Evolutionary conservation across 192 early-diverging fungal genomes (phyloP).

Genomic region (Funneliformis mosseae): DNA sequence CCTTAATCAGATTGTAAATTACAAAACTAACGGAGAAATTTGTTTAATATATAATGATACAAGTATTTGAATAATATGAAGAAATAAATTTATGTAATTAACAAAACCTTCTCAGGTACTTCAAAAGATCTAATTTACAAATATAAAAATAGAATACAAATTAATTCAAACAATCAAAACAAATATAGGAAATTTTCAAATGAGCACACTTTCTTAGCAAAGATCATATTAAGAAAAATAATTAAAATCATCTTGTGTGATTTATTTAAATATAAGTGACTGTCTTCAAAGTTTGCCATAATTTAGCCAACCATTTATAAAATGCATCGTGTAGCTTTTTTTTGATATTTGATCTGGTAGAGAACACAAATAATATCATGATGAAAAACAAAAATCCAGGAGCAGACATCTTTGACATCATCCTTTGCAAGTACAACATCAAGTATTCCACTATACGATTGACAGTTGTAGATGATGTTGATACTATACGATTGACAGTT

Average conservation of each 20-base stretch:
- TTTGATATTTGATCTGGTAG: neutral
- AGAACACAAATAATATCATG: neutral
- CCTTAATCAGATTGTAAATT: too few species aligned
- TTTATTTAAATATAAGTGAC: constrained; percentile 10
- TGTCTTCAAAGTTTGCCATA: constrained; percentile 28
- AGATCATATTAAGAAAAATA: too few species aligned
- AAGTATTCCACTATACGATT: neutral
- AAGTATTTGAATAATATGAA: neutral
- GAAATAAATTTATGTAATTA: neutral
- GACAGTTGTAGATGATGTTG: neutral
- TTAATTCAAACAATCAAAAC: neutral
- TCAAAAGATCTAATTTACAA: neutral
- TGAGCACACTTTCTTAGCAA: too few species aligned
- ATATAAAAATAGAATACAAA: neutral
- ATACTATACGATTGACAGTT: neutral
- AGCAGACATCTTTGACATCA: neutral
- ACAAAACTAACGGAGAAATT: neutral
- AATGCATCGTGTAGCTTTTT: neutral
- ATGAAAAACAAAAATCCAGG: neutral
- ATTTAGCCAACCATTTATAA: neutral
- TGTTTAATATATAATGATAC: neutral
- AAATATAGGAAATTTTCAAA: neutral
- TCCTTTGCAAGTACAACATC: neutral
- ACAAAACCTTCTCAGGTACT: too few species aligned
- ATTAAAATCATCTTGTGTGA: too few species aligned